A percentile compares a stretch with the other conserved stretches of the same genome.
Conservation (phyloP, 2,329 filamentous ascomycete genomes). For the Pseudogymnoascus sp. region DNA sequence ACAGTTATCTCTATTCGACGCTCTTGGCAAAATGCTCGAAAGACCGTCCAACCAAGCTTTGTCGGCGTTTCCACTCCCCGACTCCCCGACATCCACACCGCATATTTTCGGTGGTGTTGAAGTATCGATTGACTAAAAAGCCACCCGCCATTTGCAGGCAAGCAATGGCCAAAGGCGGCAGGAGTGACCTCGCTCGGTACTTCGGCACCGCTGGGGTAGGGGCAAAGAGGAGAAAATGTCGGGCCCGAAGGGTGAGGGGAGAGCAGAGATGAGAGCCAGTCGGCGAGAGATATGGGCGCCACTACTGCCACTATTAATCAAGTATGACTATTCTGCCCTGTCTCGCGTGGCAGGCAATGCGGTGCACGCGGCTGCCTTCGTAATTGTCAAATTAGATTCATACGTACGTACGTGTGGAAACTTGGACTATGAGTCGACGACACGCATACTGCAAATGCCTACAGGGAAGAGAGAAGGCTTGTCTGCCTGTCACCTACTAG, state of each 20-base stretch:
- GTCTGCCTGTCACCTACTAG: background rate
- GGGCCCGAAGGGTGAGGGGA: background rate
- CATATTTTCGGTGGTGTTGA: background rate
- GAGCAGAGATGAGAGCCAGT: background rate
- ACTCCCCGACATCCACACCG: background rate
- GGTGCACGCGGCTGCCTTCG: background rate
- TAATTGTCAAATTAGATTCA: background rate
- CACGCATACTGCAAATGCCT: background rate
- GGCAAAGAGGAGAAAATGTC: background rate
- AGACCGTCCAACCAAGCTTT: constrained; percentile 5
- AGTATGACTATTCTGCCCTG: background rate
- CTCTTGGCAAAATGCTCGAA: background rate
- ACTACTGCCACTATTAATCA: background rate
- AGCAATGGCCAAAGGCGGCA: background rate
- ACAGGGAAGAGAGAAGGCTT: background rate
- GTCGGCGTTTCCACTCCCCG: constrained; percentile 1
- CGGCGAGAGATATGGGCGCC: background rate
- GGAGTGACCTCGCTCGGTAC: background rate
- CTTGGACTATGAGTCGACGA: background rate
- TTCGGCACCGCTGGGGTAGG: background rate
- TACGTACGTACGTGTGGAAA: background rate
- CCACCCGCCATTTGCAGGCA: background rate
- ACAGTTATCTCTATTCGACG: background rate
- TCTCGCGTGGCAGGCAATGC: background rate
- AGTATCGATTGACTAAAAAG: background rate